Base-by-base conservation (phyloP, 139 green algal genomes). In the Spirogloea muscicola region DNA sequence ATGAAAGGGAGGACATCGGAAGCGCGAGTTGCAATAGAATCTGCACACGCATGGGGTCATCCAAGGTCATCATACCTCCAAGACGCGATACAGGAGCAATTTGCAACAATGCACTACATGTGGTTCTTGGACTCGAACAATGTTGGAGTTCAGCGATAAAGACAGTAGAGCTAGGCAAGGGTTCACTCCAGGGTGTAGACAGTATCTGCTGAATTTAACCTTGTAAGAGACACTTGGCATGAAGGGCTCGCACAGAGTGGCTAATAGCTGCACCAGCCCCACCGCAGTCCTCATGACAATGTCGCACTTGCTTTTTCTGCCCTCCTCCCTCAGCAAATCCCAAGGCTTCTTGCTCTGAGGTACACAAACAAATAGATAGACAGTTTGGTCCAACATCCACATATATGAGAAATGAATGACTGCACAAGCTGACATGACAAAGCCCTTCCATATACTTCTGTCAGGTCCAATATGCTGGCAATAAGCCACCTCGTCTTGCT, bases 201-300 rank as follows among this genome's bases (percentile, higher is more conserved):
- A 60, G 27, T 21, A 66, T 66, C 18, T 21, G 46, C 21, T 55
- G 21, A 21, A 21, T 13, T 49, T 13, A 7, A 82, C 52, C 39
- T 77, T 91, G 49, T 41, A 42, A 0, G 90, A 86, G 65, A 96
- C 84, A 2, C 82, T 86, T 29, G 93, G 93, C 90, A 96, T 96
- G 89, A 92, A 98, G 48, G 93, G 93, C 57, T 88, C 49, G 69
- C 97, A 77, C 34, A 98, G 81, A 6, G 86, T 86, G 13, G 89
- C 88, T 48, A 96, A 81, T 64, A 98, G 59, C 25, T 78, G 74
- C 57, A 93, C 86, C 39, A 97, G 46, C 36, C 93, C 93, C 46
- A 91, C 72, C 62, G 86, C 88, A 41, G 84, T 83, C 18, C 83
- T 70, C 16, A 96, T 76, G 25, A 79, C 49, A 5, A 55, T 29